A percentile compares a stretch with the other conserved stretches of the same genome.
Evolutionary conservation across 768 basidiomycete species (phyloP).

Genomic region (Coprinellus micaceus): DNA sequence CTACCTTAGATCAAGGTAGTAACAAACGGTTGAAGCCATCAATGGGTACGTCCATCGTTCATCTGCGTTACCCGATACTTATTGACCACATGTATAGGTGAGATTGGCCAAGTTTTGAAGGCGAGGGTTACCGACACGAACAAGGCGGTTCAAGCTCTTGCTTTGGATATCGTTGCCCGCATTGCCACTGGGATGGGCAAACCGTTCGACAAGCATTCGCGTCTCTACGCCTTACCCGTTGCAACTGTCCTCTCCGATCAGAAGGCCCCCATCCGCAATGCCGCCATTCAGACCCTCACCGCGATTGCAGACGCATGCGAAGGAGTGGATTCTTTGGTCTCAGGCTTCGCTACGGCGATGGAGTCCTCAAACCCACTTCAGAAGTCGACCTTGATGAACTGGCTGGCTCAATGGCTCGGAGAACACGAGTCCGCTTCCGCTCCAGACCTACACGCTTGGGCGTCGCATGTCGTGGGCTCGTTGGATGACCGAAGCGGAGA

Average conservation of each 20-base stretch:
- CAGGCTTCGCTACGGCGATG: slow-evolving; percentile 72
- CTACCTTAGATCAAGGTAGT: slow-evolving; percentile 80
- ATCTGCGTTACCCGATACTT: slow-evolving; percentile 5
- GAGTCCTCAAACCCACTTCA: slow-evolving; percentile 88
- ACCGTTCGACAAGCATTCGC: slow-evolving; percentile 86
- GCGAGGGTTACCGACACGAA: slow-evolving; percentile 88
- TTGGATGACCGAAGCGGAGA: slow-evolving; percentile 91
- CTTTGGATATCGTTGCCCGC: slow-evolving; percentile 85
- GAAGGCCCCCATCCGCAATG: slow-evolving; percentile 79
- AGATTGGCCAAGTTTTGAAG: slow-evolving; percentile 87
- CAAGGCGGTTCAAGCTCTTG: slow-evolving; percentile 86
- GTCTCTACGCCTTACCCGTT: slow-evolving; percentile 72
- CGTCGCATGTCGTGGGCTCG: slow-evolving; percentile 60
- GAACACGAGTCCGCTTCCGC: slow-evolving; percentile 50
- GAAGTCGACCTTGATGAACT: slow-evolving; percentile 71
- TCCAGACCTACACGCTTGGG: slow-evolving; percentile 71
- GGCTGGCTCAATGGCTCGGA: slow-evolving; percentile 80
- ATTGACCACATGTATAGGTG: slow-evolving; percentile 48
- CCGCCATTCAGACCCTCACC: slow-evolving; percentile 73
- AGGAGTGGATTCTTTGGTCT: slow-evolving; percentile 76
- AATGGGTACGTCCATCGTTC: slow-evolving; percentile 60
- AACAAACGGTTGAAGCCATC: slow-evolving; percentile 90
- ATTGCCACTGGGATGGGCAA: slow-evolving; percentile 94
- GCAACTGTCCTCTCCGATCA: slow-evolving; percentile 88
- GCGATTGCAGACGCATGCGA: slow-evolving; percentile 84